Base-by-base conservation (phyloP, 192 early-diverging fungal genomes). In the Coemansia sp. region DNA sequence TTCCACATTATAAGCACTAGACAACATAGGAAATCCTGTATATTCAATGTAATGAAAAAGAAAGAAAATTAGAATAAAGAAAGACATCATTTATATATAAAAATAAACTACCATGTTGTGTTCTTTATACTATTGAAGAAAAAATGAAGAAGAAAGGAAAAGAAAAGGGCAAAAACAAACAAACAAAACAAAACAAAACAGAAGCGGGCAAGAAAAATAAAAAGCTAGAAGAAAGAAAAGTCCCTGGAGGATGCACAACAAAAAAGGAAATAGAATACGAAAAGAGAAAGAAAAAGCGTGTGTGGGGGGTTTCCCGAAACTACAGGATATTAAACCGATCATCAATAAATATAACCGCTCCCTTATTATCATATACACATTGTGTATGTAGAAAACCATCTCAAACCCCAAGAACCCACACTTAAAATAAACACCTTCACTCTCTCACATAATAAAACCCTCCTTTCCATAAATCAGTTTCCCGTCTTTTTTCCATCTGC, bases 141-240 rank as follows among this genome's bases (percentile, higher is more conserved):
- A 22, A 22, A 22, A 56, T 56, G 54, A n/a, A 56, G 26, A 66
- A 65, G 54, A 68, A 66, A 61, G 41, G 64, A 12, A 55, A 66
- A 56, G 61, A 61, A 41, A 66, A 66, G 19, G 37, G 41, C 42
- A 61, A 49, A 65, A 21, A 19, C 16, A 59, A 60, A 10, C 18
- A 61, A 54, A 41, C 41, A 42, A 26, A 8, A 40, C 47, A 46
- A 61, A 63, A n/a, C n/a, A n/a, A n/a, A n/a, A n/a, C n/a, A n/a
- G n/a, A n/a, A n/a, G n/a, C n/a, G n/a, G n/a, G n/a, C n/a, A n/a
- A n/a, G n/a, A n/a, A n/a, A n/a, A n/a, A n/a, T n/a, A n/a, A n/a
- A n/a, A n/a, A n/a, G n/a, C n/a, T n/a, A n/a, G 32, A 65, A 47
- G 59, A 49, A 22, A 62, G 37, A 71, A 61, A 62, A 22, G 45